Conservation (phyloP, 495 filamentous ascomycete species). For the Neurospora sp. region DNA sequence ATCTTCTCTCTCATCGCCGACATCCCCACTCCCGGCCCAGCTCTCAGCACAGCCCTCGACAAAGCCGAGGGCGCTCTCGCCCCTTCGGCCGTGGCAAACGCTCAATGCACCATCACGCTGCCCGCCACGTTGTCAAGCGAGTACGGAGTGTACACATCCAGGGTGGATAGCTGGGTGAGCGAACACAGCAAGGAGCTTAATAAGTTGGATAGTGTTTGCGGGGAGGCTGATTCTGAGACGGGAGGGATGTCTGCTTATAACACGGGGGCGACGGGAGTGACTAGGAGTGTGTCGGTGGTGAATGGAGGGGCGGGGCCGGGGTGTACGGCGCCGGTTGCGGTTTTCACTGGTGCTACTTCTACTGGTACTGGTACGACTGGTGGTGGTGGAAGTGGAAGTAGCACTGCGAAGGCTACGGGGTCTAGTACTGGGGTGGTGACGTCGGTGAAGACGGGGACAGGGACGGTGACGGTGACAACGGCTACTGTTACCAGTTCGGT, state of each 20-base stretch:
- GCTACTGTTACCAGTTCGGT: neutral
- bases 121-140: neutral
- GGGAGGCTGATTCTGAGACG: neutral
- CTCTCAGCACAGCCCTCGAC: neutral
- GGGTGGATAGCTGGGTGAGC: neutral
- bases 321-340: neutral
- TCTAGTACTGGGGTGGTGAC: neutral
- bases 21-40: conserved; percentile 13
- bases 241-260: neutral
- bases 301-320: neutral
- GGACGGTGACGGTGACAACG: neutral
- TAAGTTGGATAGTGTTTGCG: neutral
- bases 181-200: neutral
- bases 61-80: neutral
- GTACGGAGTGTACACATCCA: neutral
- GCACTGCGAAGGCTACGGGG: neutral
- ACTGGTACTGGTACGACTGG: neutral
- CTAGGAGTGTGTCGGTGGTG: neutral
- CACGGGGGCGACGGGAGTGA: neutral
- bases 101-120: conserved; percentile 2
- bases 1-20: conserved; percentile 5
- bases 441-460: neutral
- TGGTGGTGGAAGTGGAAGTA: neutral
- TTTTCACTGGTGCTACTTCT: neutral
- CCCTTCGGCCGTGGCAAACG: neutral